Evolutionary conservation across 306 rosid species (phyloP).

Genomic region (Quercus variabilis): DNA sequence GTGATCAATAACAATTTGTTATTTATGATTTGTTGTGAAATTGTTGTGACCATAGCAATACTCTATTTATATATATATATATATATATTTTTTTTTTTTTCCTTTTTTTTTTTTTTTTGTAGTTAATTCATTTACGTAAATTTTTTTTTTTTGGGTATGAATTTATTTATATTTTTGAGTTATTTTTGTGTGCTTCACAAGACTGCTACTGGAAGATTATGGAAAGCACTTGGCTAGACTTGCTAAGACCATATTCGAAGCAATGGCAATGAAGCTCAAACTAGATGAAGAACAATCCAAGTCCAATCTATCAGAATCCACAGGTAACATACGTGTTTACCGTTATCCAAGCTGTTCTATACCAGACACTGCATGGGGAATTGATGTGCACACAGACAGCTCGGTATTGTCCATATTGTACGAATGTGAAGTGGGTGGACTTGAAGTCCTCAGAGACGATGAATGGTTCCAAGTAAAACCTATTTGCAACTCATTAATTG

Average conservation of each 20-base stretch:
- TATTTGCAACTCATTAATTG: slow-evolving; percentile 39
- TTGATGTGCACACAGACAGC: slow-evolving; percentile 68
- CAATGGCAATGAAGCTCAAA: slow-evolving; percentile 43
- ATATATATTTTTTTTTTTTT: no score
- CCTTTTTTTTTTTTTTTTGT: no score
- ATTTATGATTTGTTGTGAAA: no score
- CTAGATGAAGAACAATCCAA: slow-evolving; percentile 20
- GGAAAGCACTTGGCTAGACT: slow-evolving; percentile 46
- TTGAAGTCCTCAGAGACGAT: slow-evolving; percentile 52
- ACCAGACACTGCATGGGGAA: slow-evolving; percentile 41
- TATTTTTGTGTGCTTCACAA: background rate
- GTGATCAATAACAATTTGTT: background rate
- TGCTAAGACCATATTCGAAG: slow-evolving; percentile 33
- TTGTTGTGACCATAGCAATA: no score
- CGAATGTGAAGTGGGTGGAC: slow-evolving; percentile 49
- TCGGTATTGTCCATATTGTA: slow-evolving; percentile 50
- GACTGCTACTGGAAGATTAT: slow-evolving; percentile 52
- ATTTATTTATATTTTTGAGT: no score
- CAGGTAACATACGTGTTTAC: slow-evolving; percentile 55
- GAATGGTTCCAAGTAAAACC: slow-evolving; percentile 55
- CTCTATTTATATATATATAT: no score
- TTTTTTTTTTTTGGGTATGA: background rate
- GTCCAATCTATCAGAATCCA: slow-evolving; percentile 35
- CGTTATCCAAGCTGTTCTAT: slow-evolving; percentile 45
- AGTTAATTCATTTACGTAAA: no score